phyloP scores from a whole-genome alignment of 2,329 filamentous ascomycete genomes.

The Penicillium psychrosexuale region DNA sequence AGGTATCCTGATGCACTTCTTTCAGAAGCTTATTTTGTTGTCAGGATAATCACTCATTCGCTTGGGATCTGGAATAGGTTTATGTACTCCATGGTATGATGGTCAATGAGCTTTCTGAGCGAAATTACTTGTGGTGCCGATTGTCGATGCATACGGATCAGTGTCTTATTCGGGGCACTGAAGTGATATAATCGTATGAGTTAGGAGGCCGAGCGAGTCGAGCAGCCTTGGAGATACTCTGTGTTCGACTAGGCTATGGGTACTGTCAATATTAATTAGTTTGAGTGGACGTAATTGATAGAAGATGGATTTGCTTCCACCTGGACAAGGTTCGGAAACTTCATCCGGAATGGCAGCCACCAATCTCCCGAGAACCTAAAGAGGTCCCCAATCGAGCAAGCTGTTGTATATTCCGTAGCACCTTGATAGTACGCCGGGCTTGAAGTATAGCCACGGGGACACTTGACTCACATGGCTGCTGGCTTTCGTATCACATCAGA shows the following conservation, averaged over 20 bases:
- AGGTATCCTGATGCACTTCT: conserved; percentile 41
- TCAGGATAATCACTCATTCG: neutral
- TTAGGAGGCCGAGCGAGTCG: neutral
- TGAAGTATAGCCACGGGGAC: neutral
- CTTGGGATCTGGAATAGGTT: conserved; percentile 33
- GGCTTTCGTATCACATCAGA: neutral
- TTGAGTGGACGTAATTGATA: neutral
- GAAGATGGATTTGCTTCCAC: neutral
- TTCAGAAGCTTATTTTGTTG: neutral
- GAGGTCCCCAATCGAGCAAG: neutral
- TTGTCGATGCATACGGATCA: conserved; percentile 70
- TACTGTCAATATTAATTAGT: neutral
- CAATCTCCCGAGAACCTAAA: neutral
- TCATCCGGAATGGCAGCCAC: neutral
- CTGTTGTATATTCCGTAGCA: neutral
- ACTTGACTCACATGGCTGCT: neutral
- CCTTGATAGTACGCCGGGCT: neutral
- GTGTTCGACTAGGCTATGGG: neutral
- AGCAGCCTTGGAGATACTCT: neutral
- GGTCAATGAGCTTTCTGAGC: conserved; percentile 74
- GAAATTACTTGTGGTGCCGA: conserved; percentile 55
- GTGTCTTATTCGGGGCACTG: conserved; percentile 69
- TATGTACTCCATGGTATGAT: conserved; percentile 93
- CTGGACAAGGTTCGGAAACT: neutral
- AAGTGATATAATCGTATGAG: conserved; percentile 67